Conservation (phyloP, 768 basidiomycete genomes). For the Imleria badia region DNA sequence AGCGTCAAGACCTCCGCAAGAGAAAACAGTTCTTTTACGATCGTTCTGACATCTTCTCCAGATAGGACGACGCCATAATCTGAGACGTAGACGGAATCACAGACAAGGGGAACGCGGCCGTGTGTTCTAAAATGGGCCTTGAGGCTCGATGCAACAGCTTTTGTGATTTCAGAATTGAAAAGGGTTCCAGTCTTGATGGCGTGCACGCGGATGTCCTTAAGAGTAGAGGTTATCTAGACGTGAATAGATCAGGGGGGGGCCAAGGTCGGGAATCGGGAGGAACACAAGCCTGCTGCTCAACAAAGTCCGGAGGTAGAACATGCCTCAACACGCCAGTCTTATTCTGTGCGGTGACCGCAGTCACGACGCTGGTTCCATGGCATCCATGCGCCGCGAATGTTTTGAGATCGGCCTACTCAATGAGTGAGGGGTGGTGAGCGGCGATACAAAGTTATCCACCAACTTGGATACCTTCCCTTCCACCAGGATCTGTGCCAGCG, state of each 20-base stretch:
- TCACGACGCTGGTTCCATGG: slow-evolving; percentile 6
- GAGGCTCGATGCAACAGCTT: neutral
- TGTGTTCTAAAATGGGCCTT: neutral
- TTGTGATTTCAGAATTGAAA: neutral
- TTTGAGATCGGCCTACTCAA: neutral
- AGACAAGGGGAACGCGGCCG: neutral
- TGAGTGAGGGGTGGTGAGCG: neutral
- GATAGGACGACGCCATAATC: neutral
- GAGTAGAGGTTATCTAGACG: neutral
- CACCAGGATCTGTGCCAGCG: neutral
- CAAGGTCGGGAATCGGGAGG: neutral
- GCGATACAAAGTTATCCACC: neutral
- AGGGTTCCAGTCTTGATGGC: slow-evolving; percentile 2
- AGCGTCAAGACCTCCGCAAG: neutral
- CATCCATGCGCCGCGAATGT: slow-evolving; percentile 4
- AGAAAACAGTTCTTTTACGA: neutral
- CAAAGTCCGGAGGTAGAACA: neutral
- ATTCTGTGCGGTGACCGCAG: slow-evolving; percentile 2
- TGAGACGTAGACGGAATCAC: neutral
- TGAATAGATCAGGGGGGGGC: neutral
- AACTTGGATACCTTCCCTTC: slow-evolving; percentile 1
- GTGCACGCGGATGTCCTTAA: neutral
- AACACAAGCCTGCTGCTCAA: neutral
- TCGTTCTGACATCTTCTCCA: neutral
- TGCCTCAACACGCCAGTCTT: neutral